Percentiles rank a stretch among this genome's conserved stretches.
phyloP scores from a whole-genome alignment of 139 green algal species.

The Asterochloris sp. region DNA sequence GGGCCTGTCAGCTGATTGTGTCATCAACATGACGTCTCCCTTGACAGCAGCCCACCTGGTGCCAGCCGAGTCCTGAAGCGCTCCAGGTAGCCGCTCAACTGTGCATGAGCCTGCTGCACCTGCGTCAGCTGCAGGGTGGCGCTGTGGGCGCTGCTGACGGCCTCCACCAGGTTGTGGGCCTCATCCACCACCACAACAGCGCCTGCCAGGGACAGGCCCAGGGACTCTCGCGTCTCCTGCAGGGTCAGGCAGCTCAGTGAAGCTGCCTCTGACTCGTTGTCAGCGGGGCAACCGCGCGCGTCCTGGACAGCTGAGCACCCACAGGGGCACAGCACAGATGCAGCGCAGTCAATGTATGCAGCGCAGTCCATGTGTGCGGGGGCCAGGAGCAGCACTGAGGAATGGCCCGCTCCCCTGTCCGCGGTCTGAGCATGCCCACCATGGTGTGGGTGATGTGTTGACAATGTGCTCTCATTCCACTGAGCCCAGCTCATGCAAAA shows the following conservation, averaged over 20 bases:
- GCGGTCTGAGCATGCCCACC: no score
- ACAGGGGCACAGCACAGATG: no score
- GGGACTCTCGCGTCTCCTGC: slow-evolving; percentile 45
- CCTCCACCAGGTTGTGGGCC: slow-evolving; percentile 92
- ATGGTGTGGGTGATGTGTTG: no score
- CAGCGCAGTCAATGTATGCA: no score
- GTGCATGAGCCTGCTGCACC: slow-evolving; percentile 23
- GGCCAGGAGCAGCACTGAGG: no score
- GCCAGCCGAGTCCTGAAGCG: slow-evolving; percentile 70
- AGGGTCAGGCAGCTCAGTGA: neutral
- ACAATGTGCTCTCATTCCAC: no score
- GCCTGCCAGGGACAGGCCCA: slow-evolving; percentile 62
- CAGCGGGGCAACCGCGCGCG: no score
- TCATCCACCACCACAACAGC: slow-evolving; percentile 93
- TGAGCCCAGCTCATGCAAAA: no score
- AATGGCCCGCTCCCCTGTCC: no score
- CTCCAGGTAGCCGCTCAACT: slow-evolving; percentile 63
- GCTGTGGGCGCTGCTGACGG: slow-evolving; percentile 66
- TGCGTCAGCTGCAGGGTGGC: slow-evolving; percentile 40
- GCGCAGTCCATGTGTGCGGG: no score
- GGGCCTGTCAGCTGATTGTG: no score
- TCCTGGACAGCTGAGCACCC: no score
- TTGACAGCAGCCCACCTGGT: slow-evolving; percentile 32
- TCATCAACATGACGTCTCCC: neutral
- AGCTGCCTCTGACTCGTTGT: neutral